These are phyloP conservation scores for Hsuehochloa calcarea DNA, from an alignment of 176 grass and related monocot species.

Conservation along the genomic window DNA sequence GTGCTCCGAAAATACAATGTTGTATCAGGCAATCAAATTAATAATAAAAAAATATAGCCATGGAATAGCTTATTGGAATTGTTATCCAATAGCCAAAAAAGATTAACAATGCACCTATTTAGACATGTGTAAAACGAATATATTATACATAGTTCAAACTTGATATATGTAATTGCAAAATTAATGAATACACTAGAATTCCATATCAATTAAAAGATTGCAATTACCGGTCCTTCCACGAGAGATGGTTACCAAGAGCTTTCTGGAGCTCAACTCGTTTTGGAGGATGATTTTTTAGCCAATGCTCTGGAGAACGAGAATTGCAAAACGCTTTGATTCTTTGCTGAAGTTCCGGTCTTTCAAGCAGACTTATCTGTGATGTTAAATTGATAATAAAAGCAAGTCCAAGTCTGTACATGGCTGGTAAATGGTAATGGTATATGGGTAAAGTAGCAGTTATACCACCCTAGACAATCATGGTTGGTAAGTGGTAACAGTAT, in stretches of 20 bases:
- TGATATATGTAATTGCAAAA: conserved; percentile 12
- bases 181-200: neutral
- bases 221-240: conserved; percentile 93
- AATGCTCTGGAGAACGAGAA: conserved; percentile 81
- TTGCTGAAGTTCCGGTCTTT: conserved; percentile 87
- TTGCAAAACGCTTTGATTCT: conserved; percentile 74
- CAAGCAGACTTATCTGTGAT: conserved; percentile 91
- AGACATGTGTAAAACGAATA: neutral
- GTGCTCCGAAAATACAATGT: neutral
- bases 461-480: conserved; percentile 11
- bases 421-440: neutral
- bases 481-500: neutral
- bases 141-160: neutral
- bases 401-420: conserved; percentile 4
- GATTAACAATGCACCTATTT: neutral
- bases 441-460: neutral
- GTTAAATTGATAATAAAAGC: conserved; percentile 18
- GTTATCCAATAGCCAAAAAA: neutral
- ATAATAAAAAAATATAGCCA: neutral
- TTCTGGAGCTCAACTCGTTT: conserved; percentile 97
- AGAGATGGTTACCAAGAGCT: conserved; percentile 98
- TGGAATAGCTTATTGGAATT: neutral
- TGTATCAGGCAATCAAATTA: conserved; percentile 17
- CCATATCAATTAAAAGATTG: conserved; percentile 29
- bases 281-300: conserved; percentile 89